Evolutionary conservation across 371 early-diverging fungal genomes (phyloP), one percentile per base, ranked within the genome.

Genomic region (Rhizopus arrhizus): DNA sequence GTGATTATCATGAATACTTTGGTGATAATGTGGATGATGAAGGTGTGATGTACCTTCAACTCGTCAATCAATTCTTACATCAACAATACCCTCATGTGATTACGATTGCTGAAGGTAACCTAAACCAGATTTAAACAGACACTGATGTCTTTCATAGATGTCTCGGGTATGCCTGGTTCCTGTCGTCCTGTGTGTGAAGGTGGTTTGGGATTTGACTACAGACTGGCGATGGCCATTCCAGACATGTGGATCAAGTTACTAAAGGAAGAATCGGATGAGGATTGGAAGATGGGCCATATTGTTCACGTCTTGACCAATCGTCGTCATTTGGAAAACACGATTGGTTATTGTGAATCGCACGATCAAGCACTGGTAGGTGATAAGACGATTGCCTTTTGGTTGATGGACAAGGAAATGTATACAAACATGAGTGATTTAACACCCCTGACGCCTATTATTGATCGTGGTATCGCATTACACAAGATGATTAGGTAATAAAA

Each of bases 321-420:
- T 8, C 86, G 97, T 36, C 78, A 84, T 56, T 15, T 47, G 83
- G 96, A 96, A 76, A 89, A 88, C 7, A 88, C 93, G 0, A 93
- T 97, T 69, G 89, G 94, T 2, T 97, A 97, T 71, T 86, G 89
- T 62, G 97, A 97, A 74, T 89, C 89, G 43, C 97, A 97, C 73
- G 97, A 97, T 73, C 97, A 97, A 73, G 97, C 97, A 13, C 75
- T 97, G 38, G 97, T 97, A 11, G 97, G 97, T 38, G 97, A 97
- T 81, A 97, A 97, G 75, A 94, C 95, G 11, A 63, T 97, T 36
- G 97, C 96, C 3, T 97, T 97, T 73, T 97, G 97, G 97, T 74
- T 97, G 53, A 97, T 97, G 97, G 97, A 97, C 76, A 91, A 91
- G 81, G 96, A 97, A 75, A 97, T 97, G 97, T 97, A 97, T 73